phyloP scores from a whole-genome alignment of 169 alveolate species.

The Eimeria mitis region DNA sequence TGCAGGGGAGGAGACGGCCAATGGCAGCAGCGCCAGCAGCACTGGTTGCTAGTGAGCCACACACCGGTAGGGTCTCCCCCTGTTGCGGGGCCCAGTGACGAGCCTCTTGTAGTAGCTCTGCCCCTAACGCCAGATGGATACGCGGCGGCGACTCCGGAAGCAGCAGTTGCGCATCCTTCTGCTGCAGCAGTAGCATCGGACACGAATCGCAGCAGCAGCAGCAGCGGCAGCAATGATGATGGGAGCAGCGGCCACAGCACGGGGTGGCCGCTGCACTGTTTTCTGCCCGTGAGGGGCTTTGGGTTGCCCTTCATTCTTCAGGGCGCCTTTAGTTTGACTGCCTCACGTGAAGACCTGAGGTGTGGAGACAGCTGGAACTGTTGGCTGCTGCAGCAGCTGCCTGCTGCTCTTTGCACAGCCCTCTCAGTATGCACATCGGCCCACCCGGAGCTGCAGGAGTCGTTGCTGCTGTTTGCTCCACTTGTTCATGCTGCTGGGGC shows the following conservation, averaged over 20 bases:
- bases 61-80: not conserved
- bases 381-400: constrained; percentile 66
- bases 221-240: constrained; percentile 1
- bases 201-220: not conserved
- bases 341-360: constrained; percentile 83
- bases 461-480: constrained; percentile 45
- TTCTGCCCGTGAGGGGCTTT: constrained; percentile 84
- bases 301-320: constrained; percentile 85
- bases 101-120: constrained; percentile 28
- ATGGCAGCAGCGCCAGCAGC: constrained; percentile 47
- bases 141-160: constrained; percentile 26
- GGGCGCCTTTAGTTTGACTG: constrained; percentile 84
- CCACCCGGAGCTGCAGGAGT: constrained; percentile 54
- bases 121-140: constrained; percentile 19
- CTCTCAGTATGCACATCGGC: not conserved
- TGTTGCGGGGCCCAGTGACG: constrained; percentile 14
- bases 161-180: not conserved
- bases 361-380: constrained; percentile 18
- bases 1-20: not conserved
- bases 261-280: constrained; percentile 80
- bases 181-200: constrained; percentile 19
- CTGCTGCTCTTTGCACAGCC: constrained; percentile 40
- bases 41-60: constrained; percentile 22
- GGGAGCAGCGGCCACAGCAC: not conserved
- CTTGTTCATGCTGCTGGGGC: not conserved